Percentiles rank a stretch among this genome's conserved stretches.
Evolutionary conservation across 352 stramenopile species (phyloP).

Genomic region (Pythium aquatile): DNA sequence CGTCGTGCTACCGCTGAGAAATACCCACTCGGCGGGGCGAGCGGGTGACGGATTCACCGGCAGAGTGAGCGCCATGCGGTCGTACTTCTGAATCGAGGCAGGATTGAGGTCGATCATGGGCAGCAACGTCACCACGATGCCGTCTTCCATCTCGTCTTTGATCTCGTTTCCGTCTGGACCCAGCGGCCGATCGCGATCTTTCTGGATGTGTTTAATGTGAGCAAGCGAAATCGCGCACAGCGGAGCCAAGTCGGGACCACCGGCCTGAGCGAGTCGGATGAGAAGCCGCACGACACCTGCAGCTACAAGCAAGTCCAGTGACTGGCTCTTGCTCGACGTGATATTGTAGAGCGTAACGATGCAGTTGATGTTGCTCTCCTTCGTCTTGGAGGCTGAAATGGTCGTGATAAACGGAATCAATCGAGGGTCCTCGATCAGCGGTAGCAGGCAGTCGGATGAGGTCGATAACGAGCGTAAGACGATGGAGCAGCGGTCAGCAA

Average conservation of each 20-base stretch:
- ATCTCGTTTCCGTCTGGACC: slow-evolving; percentile 27
- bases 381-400: slow-evolving; percentile 37
- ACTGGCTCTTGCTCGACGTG: slow-evolving; percentile 44
- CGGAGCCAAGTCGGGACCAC: slow-evolving; percentile 58
- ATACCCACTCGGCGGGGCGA: slow-evolving; percentile 52
- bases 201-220: slow-evolving; percentile 75
- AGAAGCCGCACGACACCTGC: slow-evolving; percentile 57
- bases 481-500: slow-evolving; percentile 62
- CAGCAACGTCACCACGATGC: slow-evolving; percentile 64
- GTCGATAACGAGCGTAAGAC: slow-evolving; percentile 72
- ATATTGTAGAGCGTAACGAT: slow-evolving; percentile 80
- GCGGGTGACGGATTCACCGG: slow-evolving; percentile 43
- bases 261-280: slow-evolving; percentile 51
- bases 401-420: slow-evolving; percentile 49
- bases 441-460: slow-evolving; percentile 38
- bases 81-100: slow-evolving; percentile 61
- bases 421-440: slow-evolving; percentile 51
- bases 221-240: slow-evolving; percentile 67
- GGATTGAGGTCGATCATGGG: slow-evolving; percentile 80
- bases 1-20: slow-evolving; percentile 40
- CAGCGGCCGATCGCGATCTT: slow-evolving; percentile 38
- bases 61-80: slow-evolving; percentile 56
- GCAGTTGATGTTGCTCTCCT: slow-evolving; percentile 53
- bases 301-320: slow-evolving; percentile 50
- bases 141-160: slow-evolving; percentile 65